Conservation (phyloP, 2,329 filamentous ascomycete species). For the Fusarium sp. region DNA sequence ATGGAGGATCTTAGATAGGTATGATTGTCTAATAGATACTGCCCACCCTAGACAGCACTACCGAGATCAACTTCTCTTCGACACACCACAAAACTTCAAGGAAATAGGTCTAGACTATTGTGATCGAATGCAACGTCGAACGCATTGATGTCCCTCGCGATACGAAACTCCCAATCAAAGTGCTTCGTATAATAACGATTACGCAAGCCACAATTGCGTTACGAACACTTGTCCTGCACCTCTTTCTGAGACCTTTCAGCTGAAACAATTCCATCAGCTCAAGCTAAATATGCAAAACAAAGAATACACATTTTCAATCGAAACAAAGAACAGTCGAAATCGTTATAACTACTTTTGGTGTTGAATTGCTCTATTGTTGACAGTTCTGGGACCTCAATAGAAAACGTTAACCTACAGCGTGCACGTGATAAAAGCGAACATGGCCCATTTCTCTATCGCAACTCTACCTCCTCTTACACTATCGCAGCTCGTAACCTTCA, state of each 20-base stretch:
- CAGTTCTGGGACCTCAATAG: conserved; percentile 5
- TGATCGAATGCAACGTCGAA: not conserved
- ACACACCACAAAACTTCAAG: not conserved
- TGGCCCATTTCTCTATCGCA: conserved; percentile 35
- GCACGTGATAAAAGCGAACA: conserved; percentile 26
- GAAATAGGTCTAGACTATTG: too few species aligned
- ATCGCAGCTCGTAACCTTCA: conserved; percentile 20
- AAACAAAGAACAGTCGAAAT: not conserved
- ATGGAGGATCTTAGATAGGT: not conserved
- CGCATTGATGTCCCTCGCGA: not conserved
- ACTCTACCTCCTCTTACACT: conserved; percentile 26
- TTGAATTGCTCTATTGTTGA: conserved; percentile 5
- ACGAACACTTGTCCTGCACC: conserved; percentile 24
- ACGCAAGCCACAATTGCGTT: conserved; percentile 21
- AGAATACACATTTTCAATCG: not conserved
- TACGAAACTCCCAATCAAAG: not conserved
- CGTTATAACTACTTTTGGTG: not conserved
- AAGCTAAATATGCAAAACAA: not conserved
- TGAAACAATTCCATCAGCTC: not conserved
- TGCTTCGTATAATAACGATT: conserved; percentile 5
- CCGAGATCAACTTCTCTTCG: not conserved
- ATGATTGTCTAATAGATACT: not conserved
- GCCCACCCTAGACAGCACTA: not conserved
- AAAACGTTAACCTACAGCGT: conserved; percentile 13
- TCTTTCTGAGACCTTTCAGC: not conserved